Base-by-base conservation (phyloP, 352 stramenopile genomes). In the Hyaloperonospora arabidopsidis region DNA sequence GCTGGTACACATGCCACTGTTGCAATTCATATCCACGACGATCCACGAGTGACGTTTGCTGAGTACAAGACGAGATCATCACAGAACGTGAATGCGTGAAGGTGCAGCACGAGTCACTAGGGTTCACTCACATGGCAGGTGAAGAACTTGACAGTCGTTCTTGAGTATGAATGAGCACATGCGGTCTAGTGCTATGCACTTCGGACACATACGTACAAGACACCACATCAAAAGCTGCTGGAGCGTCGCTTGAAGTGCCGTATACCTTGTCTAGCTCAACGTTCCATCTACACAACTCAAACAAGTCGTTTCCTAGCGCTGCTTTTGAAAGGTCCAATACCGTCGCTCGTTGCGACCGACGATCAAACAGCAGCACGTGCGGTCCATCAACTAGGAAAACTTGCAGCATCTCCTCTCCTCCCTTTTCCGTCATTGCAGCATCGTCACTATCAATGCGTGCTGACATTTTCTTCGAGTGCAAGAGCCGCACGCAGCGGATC, bases 321-420 rank as follows among this genome's bases (percentile, higher is more conserved):
- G 14, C 7, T 63, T 49, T 51, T 46, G 54, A 47, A 5, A 74
- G 53, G 21, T 53, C 70, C 44, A 72, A 52, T 36, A 70, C 17
- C 22, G 40, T 70, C 15, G 46, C 45, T 18, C 43, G 35, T 52
- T 65, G 50, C 17, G 36, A 61, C 8, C 19, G 43, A 28, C 36
- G 36, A 7, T 68, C 23, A 54, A 71, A 68, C 7, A 79, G 49
- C 14, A 79, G n/a, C 12, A 67, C 49, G 25, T 66, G 44, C 1
- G 74, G 74, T 39, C 74, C 74, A 23, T 81, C 66, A 4, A 48
- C 51, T 21, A 79, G 5, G 35, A 67, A 57, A 36, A 70, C 48
- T 15, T 79, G 68, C 15, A 74, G 36, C 6, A 45, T 41, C 2
- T 52, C 47, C 5, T 14, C n/a, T 32, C 47, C 22, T 14, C 35